Evolutionary conservation across 2,329 filamentous ascomycete genomes (phyloP), one percentile per base, ranked within the genome.

Genomic region (Trichoderma breve): DNA sequence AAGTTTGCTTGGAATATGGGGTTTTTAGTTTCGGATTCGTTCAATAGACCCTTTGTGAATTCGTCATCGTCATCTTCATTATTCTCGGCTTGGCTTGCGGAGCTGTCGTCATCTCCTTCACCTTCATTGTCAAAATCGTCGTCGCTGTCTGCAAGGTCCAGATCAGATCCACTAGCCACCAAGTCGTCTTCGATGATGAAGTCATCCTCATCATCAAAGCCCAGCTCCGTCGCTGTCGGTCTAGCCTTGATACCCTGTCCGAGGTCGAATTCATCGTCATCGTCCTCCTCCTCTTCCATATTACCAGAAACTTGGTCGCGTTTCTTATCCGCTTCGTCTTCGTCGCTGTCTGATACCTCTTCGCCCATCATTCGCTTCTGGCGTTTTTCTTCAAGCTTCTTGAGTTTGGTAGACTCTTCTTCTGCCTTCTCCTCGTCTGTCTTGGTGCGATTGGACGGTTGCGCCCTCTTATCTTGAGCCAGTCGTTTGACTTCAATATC

Each of bases 131-230:
- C 84, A 24, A 87, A 85, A 1, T 86, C 85, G 30, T 87, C 86
- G 12, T 86, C 84, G 28, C 86, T 85, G 53, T 88, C 86, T 47
- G 85, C 86, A 8, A 85, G 83, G 32, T 91, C 89, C n/a, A 90
- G 77, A 51, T 91, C 90, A 6, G 93, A 95, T 47, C 90, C 93
- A 75, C 91, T 95, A 14, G 94, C 94, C 39, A 98, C 88, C 18
- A 98, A 86, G 78, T 97, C 92, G 74, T 96, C 93, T 72, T 98
- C 95, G 73, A 98, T 90, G 30, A 95, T 80, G 77, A 98, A 98
- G 76, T 98, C 94, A 76, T 98, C 95, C 79, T 98, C 95, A 76
- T 98, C 95, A 75, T 97, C 94, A 39, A 97, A 91, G 6, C 90
- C 93, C 21, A 94, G 81, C 72, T 91, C 87, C 12, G 87, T 85